These are phyloP conservation scores for Starmerella floris DNA, from an alignment of 805 yeast genomes.

Conservation along the genomic window DNA sequence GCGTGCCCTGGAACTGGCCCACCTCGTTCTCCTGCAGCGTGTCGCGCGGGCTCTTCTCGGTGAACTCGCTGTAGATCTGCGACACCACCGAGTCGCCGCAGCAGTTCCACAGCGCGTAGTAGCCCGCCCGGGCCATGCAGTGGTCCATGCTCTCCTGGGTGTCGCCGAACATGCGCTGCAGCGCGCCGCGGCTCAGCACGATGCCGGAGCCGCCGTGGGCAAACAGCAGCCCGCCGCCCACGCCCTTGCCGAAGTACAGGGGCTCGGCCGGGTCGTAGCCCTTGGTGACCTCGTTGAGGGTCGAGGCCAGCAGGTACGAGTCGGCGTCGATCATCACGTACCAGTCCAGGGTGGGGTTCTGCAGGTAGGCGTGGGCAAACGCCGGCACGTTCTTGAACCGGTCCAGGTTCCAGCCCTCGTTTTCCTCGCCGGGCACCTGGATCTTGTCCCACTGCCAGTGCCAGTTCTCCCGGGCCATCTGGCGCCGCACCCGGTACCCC, in stretches of 20 bases:
- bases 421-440: constrained; percentile 6
- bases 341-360: constrained; percentile 26
- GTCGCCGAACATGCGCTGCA: constrained; percentile 22
- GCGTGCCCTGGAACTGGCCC: constrained; percentile 26
- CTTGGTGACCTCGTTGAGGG: constrained; percentile 21
- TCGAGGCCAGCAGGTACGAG: constrained; percentile 25
- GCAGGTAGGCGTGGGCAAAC: constrained; percentile 27
- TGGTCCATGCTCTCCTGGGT: constrained; percentile 4
- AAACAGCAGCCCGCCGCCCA: constrained; percentile 19
- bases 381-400: constrained; percentile 31
- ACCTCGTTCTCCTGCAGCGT: constrained; percentile 15
- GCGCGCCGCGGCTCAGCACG: constrained; percentile 26
- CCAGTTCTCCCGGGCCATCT: constrained; percentile 20
- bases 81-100: constrained; percentile 30
- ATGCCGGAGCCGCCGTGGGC: constrained; percentile 33
- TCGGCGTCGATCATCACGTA: constrained; percentile 30
- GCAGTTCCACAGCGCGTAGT: constrained; percentile 20
- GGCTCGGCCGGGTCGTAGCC: constrained; percentile 22
- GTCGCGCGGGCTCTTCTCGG: constrained; percentile 11
- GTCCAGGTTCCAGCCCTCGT: constrained; percentile 29
- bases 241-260: constrained; percentile 26
- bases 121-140: constrained; percentile 18
- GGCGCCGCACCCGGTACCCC: constrained; percentile 24
- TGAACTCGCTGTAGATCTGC: constrained; percentile 17
- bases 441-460: constrained; percentile 15